A percentile compares a stretch with the other conserved stretches of the same genome.
Conservation (phyloP, 129 eudicot species). For the Helichrysum umbraculigerum region DNA sequence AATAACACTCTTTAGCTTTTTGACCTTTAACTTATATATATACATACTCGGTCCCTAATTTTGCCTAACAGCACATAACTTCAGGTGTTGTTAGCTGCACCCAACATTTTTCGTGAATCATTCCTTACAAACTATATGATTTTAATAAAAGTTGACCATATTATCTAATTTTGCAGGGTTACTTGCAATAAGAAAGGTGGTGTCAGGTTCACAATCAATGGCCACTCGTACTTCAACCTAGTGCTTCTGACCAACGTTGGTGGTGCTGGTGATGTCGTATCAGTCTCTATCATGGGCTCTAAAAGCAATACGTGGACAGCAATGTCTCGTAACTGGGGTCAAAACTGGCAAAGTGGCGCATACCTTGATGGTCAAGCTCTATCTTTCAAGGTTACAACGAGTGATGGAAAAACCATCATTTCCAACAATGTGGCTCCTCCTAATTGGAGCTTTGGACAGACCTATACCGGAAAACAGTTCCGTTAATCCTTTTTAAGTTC, state of each 20-base stretch:
- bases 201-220: conserved; percentile 66
- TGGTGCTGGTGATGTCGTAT: conserved; percentile 59
- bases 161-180: conserved; percentile 39
- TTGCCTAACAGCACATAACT: no score
- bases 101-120: not conserved
- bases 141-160: not conserved
- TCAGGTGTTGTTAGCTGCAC: no score
- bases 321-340: conserved; percentile 79
- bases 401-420: conserved; percentile 47
- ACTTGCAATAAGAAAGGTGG: conserved; percentile 64
- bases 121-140: not conserved
- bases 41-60: no score
- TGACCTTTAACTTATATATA: no score
- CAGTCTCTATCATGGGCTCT: conserved; percentile 52
- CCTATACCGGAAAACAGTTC: conserved; percentile 53
- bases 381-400: conserved; percentile 54
- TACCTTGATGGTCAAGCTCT: conserved; percentile 39
- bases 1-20: no score
- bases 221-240: conserved; percentile 71
- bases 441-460: conserved; percentile 64
- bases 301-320: conserved; percentile 44
- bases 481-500: not conserved
- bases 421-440: conserved; percentile 55
- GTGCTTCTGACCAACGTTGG: conserved; percentile 64
- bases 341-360: conserved; percentile 68